phyloP scores from a whole-genome alignment of 2,329 filamentous ascomycete genomes.

The Trichoderma cornu-damae region DNA sequence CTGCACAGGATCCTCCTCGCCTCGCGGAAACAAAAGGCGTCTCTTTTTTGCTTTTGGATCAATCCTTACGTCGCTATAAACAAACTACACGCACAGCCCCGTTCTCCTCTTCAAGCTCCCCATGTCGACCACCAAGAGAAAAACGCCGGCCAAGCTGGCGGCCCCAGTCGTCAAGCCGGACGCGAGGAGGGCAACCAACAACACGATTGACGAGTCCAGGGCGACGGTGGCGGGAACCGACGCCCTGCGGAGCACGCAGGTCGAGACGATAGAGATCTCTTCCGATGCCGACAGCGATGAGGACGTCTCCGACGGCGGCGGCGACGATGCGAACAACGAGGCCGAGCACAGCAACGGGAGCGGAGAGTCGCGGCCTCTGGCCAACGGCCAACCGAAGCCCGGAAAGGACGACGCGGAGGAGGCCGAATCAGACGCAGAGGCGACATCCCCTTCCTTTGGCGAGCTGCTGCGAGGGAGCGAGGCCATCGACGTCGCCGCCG shows the following conservation, averaged over 20 bases:
- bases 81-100: too few species aligned
- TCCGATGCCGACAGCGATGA: slow-evolving; percentile 50
- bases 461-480: slow-evolving; percentile 73
- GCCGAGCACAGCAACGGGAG: slow-evolving; percentile 21
- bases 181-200: slow-evolving; percentile 47
- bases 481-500: slow-evolving; percentile 68
- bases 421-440: slow-evolving; percentile 43
- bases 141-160: slow-evolving; percentile 53
- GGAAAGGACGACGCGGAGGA: slow-evolving; percentile 27
- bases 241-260: slow-evolving; percentile 34
- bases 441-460: slow-evolving; percentile 68
- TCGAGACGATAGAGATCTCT: slow-evolving; percentile 52
- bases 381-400: slow-evolving; percentile 27
- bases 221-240: slow-evolving; percentile 47
- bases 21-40: not conserved
- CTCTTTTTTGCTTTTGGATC: not conserved
- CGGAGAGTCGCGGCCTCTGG: slow-evolving; percentile 13
- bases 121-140: slow-evolving; percentile 59
- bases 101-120: slow-evolving; percentile 7
- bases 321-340: slow-evolving; percentile 32
- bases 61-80: not conserved
- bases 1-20: not conserved
- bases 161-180: slow-evolving; percentile 50
- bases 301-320: slow-evolving; percentile 46
- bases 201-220: slow-evolving; percentile 54